Conservation (phyloP, 73 alveolate species). For the Durusdinium trenchii region DNA sequence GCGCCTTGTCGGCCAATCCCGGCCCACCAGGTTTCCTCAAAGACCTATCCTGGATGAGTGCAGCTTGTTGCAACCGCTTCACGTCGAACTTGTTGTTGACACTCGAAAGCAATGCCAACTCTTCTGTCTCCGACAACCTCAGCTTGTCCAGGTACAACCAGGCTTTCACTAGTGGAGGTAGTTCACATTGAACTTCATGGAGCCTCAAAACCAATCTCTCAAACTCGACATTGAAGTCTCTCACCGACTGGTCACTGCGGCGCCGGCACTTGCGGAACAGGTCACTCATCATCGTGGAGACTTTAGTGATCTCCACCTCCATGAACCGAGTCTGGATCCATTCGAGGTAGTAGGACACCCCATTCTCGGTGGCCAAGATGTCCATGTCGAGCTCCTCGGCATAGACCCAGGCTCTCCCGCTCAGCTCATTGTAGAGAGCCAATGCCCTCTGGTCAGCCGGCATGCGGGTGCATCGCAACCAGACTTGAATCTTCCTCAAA, state of each 20-base stretch:
- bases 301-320: neutral
- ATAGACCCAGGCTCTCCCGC: no score
- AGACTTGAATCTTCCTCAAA: no score
- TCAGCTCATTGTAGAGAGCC: no score
- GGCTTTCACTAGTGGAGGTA: neutral
- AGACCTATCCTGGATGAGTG: neutral
- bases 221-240: neutral
- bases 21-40: neutral
- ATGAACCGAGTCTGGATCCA: constrained; percentile 14
- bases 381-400: no score
- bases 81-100: neutral
- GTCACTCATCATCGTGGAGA: neutral
- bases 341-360: neutral
- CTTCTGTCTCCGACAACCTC: neutral
- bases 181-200: neutral
- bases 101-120: neutral
- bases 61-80: constrained; percentile 45
- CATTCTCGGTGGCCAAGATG: no score
- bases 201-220: neutral
- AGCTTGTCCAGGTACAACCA: constrained; percentile 55
- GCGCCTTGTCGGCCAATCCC: neutral
- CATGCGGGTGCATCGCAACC: no score
- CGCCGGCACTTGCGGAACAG: neutral
- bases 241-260: neutral
- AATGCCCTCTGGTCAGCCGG: no score